Percentiles rank a stretch among this genome's conserved stretches.
Conservation (phyloP, 164 flowering plant species). For the Taxillus chinensis region DNA sequence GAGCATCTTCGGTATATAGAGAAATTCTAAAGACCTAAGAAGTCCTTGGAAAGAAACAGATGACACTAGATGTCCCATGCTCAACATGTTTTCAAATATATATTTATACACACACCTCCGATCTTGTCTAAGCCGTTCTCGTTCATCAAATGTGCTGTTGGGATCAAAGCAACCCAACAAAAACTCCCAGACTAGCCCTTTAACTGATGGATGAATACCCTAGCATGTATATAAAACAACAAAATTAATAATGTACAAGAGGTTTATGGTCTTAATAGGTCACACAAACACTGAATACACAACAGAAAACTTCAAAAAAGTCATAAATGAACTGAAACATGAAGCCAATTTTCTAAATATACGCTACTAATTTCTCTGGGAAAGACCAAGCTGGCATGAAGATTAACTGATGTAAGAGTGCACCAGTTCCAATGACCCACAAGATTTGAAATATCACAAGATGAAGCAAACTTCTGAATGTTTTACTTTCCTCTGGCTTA, state of each 20-base stretch:
- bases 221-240: slow-evolving; percentile 16
- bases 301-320: background rate
- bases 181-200: slow-evolving; percentile 88
- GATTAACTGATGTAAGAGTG: too few relatives aligned
- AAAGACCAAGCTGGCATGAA: too few relatives aligned
- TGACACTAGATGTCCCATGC: background rate
- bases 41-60: too few relatives aligned
- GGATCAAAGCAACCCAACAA: slow-evolving; percentile 89
- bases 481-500: too few relatives aligned
- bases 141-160: slow-evolving; percentile 60
- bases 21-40: too few relatives aligned
- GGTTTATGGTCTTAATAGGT: background rate
- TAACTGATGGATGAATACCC: slow-evolving; percentile 90
- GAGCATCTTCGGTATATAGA: too few relatives aligned
- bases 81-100: background rate
- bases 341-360: background rate
- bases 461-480: too few relatives aligned
- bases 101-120: slow-evolving; percentile 39
- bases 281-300: background rate
- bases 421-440: too few relatives aligned
- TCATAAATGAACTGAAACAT: background rate
- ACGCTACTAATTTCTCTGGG: too few relatives aligned
- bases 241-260: background rate
- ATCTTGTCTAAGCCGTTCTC: slow-evolving; percentile 47
- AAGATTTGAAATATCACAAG: too few relatives aligned